phyloP scores from a whole-genome alignment of 2,329 filamentous ascomycete genomes.

The Venturiaceae sp. region DNA sequence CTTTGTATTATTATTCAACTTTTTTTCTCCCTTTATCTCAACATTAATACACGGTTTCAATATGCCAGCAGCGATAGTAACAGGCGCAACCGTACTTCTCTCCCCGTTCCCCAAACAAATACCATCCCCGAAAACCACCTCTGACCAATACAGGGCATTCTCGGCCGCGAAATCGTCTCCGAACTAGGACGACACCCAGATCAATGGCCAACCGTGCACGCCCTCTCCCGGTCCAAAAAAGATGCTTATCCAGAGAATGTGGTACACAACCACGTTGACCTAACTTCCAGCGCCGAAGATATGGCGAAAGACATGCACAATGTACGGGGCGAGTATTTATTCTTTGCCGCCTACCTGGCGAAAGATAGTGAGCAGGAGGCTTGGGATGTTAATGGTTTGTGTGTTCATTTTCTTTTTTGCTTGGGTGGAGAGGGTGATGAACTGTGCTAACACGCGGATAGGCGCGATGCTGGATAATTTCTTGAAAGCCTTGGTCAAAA shows the following conservation, averaged over 20 bases:
- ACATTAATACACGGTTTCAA: too few relatives aligned
- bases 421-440: neutral
- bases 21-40: too few relatives aligned
- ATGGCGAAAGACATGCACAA: constrained; percentile 28
- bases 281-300: constrained; percentile 21
- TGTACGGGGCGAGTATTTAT: constrained; percentile 29
- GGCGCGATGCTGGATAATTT: constrained; percentile 40
- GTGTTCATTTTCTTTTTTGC: neutral
- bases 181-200: constrained; percentile 25
- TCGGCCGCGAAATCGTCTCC: constrained; percentile 29
- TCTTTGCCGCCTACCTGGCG: constrained; percentile 33
- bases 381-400: constrained; percentile 24
- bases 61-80: constrained; percentile 23
- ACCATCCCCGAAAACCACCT: too few relatives aligned
- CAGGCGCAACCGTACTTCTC: constrained; percentile 17
- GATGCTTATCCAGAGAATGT: constrained; percentile 25
- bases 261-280: constrained; percentile 28
- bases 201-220: constrained; percentile 28
- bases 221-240: constrained; percentile 30
- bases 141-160: constrained; percentile 25
- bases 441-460: neutral
- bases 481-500: constrained; percentile 33
- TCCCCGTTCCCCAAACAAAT: too few relatives aligned
- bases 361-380: constrained; percentile 25
- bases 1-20: too few relatives aligned